A percentile compares a stretch with the other conserved stretches of the same genome.
phyloP scores from a whole-genome alignment of 2,329 filamentous ascomycete species.

The Diaporthe sp. region DNA sequence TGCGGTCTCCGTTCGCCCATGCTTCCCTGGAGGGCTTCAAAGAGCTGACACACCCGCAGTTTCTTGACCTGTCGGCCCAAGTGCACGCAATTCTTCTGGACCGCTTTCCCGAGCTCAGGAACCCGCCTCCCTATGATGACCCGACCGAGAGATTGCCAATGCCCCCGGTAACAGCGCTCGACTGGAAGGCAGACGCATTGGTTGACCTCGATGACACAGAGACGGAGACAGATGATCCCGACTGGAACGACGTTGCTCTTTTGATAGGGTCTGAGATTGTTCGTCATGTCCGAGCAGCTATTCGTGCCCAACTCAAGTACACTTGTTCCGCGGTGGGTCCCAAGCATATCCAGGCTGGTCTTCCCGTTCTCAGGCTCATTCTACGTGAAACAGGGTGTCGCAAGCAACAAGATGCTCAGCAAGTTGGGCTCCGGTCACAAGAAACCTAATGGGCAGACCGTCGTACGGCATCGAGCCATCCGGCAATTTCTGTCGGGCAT shows the following conservation, averaged over 20 bases:
- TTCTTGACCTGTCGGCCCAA: conserved; percentile 89
- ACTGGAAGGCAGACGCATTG: conserved; percentile 87
- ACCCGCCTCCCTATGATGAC: conserved; percentile 79
- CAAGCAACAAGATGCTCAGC: conserved; percentile 93
- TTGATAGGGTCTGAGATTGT: conserved; percentile 91
- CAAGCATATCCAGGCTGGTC: background rate
- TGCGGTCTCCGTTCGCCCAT: background rate
- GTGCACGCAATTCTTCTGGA: conserved; percentile 80
- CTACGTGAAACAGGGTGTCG: conserved; percentile 66
- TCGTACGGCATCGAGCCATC: conserved; percentile 88
- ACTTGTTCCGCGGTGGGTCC: conserved; percentile 74
- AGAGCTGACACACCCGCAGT: conserved; percentile 49
- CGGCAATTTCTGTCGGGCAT: conserved; percentile 82
- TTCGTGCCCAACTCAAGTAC: conserved; percentile 80
- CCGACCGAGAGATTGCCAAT: conserved; percentile 76
- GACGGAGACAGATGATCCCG: conserved; percentile 82
- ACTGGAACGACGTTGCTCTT: conserved; percentile 96
- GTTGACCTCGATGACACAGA: conserved; percentile 80
- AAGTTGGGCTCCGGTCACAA: conserved; percentile 92
- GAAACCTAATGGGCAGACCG: conserved; percentile 94
- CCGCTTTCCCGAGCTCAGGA: conserved; percentile 78
- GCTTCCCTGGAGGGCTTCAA: background rate
- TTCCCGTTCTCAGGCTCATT: background rate
- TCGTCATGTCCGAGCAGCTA: conserved; percentile 74
- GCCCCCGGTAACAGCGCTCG: conserved; percentile 75